Evolutionary conservation across 2,329 filamentous ascomycete genomes (phyloP).

Genomic region (Escovopsis sp.): DNA sequence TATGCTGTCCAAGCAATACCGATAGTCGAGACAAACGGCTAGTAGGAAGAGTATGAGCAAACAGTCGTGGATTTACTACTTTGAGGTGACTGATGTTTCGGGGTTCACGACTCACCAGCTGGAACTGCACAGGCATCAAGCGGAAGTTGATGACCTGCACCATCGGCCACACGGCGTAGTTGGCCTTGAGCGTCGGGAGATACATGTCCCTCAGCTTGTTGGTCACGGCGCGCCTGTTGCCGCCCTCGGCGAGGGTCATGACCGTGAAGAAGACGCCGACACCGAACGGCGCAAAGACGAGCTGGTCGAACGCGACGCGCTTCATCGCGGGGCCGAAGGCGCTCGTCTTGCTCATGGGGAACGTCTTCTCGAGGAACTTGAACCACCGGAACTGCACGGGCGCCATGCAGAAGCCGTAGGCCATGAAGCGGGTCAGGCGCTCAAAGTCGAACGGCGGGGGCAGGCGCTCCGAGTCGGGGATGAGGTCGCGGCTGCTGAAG

Average conservation of each 20-base stretch:
- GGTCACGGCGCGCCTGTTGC: constrained; percentile 61
- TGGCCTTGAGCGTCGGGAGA: constrained; percentile 84
- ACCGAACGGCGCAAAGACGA: constrained; percentile 83
- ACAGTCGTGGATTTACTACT: too few relatives aligned
- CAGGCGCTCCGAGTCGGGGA: constrained; percentile 44
- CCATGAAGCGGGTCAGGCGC: constrained; percentile 86
- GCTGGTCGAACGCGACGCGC: constrained; percentile 81
- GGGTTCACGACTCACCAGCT: constrained; percentile 53
- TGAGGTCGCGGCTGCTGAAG: constrained; percentile 47
- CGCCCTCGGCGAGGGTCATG: constrained; percentile 93
- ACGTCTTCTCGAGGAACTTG: constrained; percentile 62
- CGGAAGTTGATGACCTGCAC: constrained; percentile 97
- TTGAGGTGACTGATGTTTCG: too few relatives aligned
- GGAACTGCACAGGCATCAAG: constrained; percentile 86
- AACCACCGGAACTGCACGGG: constrained; percentile 96
- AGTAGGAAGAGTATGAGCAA: constrained; percentile 4
- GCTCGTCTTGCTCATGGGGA: constrained; percentile 68
- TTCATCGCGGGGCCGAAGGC: constrained; percentile 70
- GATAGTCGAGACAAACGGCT: constrained; percentile 92
- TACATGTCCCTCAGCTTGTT: constrained; percentile 91
- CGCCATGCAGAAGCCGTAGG: constrained; percentile 92
- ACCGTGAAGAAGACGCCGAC: constrained; percentile 83
- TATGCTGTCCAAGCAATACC: constrained; percentile 98
- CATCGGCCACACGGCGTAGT: constrained; percentile 87
- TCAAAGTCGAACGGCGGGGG: constrained; percentile 92